Evolutionary conservation across 148 eudicot genomes (phyloP).

Genomic region (Amaranthus palmeri): DNA sequence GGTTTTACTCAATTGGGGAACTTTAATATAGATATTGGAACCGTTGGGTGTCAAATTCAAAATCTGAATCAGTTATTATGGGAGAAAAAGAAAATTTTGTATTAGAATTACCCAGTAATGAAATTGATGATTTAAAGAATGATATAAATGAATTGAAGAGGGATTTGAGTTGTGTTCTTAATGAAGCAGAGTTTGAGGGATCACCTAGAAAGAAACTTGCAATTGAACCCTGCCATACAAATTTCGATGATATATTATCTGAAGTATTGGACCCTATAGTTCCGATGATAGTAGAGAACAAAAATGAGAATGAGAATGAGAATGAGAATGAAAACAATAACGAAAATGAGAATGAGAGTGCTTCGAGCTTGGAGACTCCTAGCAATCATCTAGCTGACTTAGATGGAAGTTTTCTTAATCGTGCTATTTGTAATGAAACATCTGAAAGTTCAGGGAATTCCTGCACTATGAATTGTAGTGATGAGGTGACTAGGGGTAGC

Average conservation of each 20-base stretch:
- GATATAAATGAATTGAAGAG: slow-evolving; percentile 40
- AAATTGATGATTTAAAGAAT: slow-evolving; percentile 26
- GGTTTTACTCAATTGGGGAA: slow-evolving; percentile 9
- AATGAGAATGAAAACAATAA: background rate
- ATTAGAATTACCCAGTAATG: slow-evolving; percentile 25
- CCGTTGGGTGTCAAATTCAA: background rate
- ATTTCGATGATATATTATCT: slow-evolving; percentile 48
- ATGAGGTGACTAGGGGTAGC: slow-evolving; percentile 35
- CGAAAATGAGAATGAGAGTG: slow-evolving; percentile 25
- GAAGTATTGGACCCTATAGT: slow-evolving; percentile 60
- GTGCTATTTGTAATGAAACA: slow-evolving; percentile 50
- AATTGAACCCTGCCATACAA: slow-evolving; percentile 36
- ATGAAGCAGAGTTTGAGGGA: slow-evolving; percentile 23
- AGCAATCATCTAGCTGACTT: slow-evolving; percentile 39
- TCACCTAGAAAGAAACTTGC: slow-evolving; percentile 27
- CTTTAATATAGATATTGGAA: slow-evolving; percentile 12
- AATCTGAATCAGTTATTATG: slow-evolving; percentile 38
- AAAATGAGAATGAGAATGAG: background rate
- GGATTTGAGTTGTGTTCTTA: slow-evolving; percentile 36
- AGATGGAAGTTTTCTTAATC: slow-evolving; percentile 30
- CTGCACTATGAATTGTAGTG: slow-evolving; percentile 39
- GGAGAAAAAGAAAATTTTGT: slow-evolving; percentile 51
- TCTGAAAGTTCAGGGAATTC: slow-evolving; percentile 56
- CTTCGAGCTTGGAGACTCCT: slow-evolving; percentile 43
- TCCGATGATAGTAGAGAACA: slow-evolving; percentile 34